phyloP scores from a whole-genome alignment of 192 early-diverging fungal species.

The Dimargaris cristalligena region DNA sequence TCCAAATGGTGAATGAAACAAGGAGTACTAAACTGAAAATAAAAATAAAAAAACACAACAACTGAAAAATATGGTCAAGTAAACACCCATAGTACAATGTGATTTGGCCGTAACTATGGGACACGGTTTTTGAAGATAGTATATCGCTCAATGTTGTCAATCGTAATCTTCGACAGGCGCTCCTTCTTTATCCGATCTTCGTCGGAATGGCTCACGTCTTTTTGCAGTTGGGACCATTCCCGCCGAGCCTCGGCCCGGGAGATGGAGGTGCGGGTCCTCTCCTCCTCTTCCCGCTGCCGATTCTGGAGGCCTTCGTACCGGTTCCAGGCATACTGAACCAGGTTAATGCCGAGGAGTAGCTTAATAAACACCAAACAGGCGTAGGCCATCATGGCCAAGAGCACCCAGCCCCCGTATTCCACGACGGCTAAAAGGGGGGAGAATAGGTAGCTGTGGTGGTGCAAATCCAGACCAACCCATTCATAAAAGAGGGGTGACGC shows the following conservation, averaged over 20 bases:
- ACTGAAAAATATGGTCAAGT: background rate
- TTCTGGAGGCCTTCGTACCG: constrained; percentile 41
- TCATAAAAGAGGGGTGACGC: constrained; percentile 6
- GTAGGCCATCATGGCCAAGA: constrained; percentile 31
- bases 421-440: constrained; percentile 19
- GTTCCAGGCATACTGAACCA: constrained; percentile 52
- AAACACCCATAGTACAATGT: background rate
- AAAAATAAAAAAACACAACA: background rate
- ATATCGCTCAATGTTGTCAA: constrained; percentile 83
- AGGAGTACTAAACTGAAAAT: background rate
- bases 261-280: constrained; percentile 21
- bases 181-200: constrained; percentile 24
- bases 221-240: constrained; percentile 20
- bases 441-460: constrained; percentile 12
- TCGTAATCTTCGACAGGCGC: constrained; percentile 35
- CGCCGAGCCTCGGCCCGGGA: constrained; percentile 19
- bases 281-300: constrained; percentile 23
- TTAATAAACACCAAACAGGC: constrained; percentile 46
- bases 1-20: background rate
- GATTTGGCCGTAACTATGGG: constrained; percentile 30
- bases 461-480: background rate
- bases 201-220: constrained; percentile 9
- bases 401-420: constrained; percentile 25
- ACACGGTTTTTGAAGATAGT: constrained; percentile 81
- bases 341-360: constrained; percentile 54